Percentiles rank a stretch among this genome's conserved stretches.
These are phyloP conservation scores for Colletotrichum sp. DNA, from an alignment of 2,329 filamentous ascomycete genomes.

Conservation along the genomic window DNA sequence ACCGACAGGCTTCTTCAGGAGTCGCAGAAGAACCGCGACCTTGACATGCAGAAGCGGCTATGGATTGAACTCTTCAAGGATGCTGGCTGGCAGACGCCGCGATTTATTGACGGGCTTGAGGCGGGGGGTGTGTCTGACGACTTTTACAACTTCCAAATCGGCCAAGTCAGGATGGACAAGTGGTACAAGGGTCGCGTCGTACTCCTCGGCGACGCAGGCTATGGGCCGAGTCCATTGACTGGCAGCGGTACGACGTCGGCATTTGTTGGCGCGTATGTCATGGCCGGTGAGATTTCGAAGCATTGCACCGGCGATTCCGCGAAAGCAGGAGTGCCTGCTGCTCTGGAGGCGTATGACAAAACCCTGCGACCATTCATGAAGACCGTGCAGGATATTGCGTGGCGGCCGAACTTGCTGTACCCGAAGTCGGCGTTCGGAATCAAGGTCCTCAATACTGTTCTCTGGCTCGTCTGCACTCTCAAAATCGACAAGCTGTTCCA, in stretches of 20 bases:
- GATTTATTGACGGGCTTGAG: slow-evolving; percentile 37
- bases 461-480: slow-evolving; percentile 1
- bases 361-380: slow-evolving; percentile 48
- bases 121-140: slow-evolving; percentile 42
- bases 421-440: slow-evolving; percentile 19
- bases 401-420: neutral
- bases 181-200: slow-evolving; percentile 53
- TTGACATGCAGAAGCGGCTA: slow-evolving; percentile 26
- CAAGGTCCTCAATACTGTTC: neutral
- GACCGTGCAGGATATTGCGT: slow-evolving; percentile 37
- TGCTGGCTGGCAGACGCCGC: slow-evolving; percentile 46
- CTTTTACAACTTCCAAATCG: slow-evolving; percentile 51
- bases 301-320: slow-evolving; percentile 17
- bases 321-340: slow-evolving; percentile 28
- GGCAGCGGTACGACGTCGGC: slow-evolving; percentile 57
- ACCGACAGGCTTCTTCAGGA: neutral
- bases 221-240: slow-evolving; percentile 48
- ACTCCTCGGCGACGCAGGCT: slow-evolving; percentile 60
- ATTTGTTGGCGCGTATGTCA: slow-evolving; percentile 57
- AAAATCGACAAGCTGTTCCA: slow-evolving; percentile 10
- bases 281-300: slow-evolving; percentile 57
- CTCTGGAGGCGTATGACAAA: slow-evolving; percentile 48
- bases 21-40: neutral
- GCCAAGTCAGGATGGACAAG: slow-evolving; percentile 46
- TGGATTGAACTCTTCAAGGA: slow-evolving; percentile 35